Evolutionary conservation across 2,329 filamentous ascomycete genomes (phyloP), one percentile per base, ranked within the genome.

Genomic region (Cadophora malorum): DNA sequence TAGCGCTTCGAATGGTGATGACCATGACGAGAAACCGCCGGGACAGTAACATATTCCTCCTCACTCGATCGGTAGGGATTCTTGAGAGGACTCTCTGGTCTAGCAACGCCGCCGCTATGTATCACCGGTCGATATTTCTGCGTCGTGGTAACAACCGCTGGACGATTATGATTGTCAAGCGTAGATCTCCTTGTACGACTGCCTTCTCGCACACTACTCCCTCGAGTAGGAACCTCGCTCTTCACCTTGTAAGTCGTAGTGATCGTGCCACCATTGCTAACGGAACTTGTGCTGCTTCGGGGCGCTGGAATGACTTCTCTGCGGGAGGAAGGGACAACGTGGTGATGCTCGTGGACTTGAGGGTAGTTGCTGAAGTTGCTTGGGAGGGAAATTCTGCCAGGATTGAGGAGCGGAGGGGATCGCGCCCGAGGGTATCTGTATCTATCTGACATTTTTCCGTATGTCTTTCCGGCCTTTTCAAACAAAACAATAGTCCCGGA

Each of bases 201-300:
- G 45, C 79, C 76, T 35, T 86, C 84, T 70, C 84, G 83, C 49
- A 82, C 78, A 73, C 80, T 84, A 59, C 81, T 79, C 67, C 79
- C 82, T 69, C 84, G 81, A 49, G 80, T 74, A 23, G 84, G 67
- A 45, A 83, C 80, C 53, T 89, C 86, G 59, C 85, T 83, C 66
- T 82, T 82, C 64, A 87, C 82, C 63, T 85, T 84, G 73, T 89
- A 89, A 12, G 85, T 85, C 60, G 85, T 86, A 21, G 85, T 83
- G 10, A 84, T 80, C 72, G 75, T 80, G 76, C 70, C 71, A 23
- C 69, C 70, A 28, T 65, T 68, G 63, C 59, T 73, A 45, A 71
- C 67, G 35, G 73, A 69, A 31, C 79, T 79, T 64, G 72, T 79
- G 71, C 71, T 77, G 71, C 72, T 81, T 76, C 74, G 81, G 59